Base-by-base conservation (phyloP, 331 rosid species). In the Rosa hybrid region DNA sequence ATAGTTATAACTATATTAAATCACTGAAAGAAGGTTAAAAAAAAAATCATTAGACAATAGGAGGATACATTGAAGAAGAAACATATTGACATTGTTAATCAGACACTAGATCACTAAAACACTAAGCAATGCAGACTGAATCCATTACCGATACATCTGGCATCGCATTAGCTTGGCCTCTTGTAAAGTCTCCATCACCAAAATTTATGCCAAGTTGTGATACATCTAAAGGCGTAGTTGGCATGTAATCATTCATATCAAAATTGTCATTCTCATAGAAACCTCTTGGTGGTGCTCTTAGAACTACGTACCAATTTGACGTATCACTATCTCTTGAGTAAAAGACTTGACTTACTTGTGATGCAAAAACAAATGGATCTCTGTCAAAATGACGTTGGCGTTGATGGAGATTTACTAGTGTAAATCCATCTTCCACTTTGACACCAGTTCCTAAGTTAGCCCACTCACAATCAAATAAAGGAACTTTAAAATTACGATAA, bases 381-480 rank as follows among this genome's bases (percentile, higher is more conserved):
- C 39, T 63, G 0, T 12, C 13, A 63, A 62, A 76, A 8, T 76
- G 71, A 45, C 8, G 18, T 14, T 57, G 80, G 5, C 72, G 27
- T 68, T 78, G 64, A 13, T 51, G 38, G 38, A 34, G 38, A 34
- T 34, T 34, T 0, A 34, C 38, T 34, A 34, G 38, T 34, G 38
- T 34, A 42, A 60, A 23, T 42, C 69, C 75, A 14, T 39, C 57
- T 18, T 51, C 77, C 12, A 23, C 3, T 11, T 57, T 71, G 0
- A 70, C 17, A 7, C 50, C 38, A 18, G 21, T 71, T 8, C 46
- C 48, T 14, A 56, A 11, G 25, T 42, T 78, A 0, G 12, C 77
- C 49, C 48, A 70, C 23, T 70, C 71, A 45, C 82, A 78, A n/a
- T 42, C n/a, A 21, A 56, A 78, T 17, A 79, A 4, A 25, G 74